Evolutionary conservation across 2,329 filamentous ascomycete species (phyloP).

Genomic region (Epichloe gansuensis): DNA sequence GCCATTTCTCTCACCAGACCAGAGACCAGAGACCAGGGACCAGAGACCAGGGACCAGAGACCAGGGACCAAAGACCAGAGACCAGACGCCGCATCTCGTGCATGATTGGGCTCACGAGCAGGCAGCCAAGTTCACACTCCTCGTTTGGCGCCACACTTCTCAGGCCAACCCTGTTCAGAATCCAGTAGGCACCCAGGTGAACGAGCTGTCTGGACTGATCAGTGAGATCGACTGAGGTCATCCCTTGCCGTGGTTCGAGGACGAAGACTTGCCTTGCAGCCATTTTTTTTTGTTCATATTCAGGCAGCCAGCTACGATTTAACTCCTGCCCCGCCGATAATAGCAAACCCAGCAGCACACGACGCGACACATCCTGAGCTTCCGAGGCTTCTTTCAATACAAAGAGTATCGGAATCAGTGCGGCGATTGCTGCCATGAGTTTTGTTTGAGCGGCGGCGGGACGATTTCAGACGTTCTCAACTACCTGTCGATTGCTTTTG

Average conservation of each 20-base stretch:
- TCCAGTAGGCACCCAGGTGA: not conserved
- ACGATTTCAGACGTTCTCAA: not conserved
- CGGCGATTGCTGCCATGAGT: not conserved
- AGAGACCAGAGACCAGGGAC: too few species aligned
- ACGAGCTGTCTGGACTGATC: not conserved
- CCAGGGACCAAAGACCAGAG: too few species aligned
- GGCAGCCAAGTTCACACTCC: not conserved
- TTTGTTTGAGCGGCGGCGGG: not conserved
- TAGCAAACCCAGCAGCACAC: not conserved
- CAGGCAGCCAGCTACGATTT: not conserved
- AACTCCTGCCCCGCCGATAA: not conserved
- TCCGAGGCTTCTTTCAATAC: too few species aligned
- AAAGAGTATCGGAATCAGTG: not conserved
- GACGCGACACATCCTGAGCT: not conserved
- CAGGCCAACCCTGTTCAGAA: not conserved
- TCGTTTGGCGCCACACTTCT: not conserved
- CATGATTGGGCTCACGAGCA: slow-evolving; percentile 4
- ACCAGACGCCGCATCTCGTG: not conserved
- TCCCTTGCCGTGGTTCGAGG: not conserved
- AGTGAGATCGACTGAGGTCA: too few species aligned
- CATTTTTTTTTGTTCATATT: too few species aligned
- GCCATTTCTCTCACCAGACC: not conserved
- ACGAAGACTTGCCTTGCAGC: too few species aligned
- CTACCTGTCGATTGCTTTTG: too few species aligned
- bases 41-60: too few species aligned